Percentiles rank a stretch among this genome's conserved stretches.
Conservation (phyloP, 176 grass and related monocot species). For the Oryza rufipogon region DNA sequence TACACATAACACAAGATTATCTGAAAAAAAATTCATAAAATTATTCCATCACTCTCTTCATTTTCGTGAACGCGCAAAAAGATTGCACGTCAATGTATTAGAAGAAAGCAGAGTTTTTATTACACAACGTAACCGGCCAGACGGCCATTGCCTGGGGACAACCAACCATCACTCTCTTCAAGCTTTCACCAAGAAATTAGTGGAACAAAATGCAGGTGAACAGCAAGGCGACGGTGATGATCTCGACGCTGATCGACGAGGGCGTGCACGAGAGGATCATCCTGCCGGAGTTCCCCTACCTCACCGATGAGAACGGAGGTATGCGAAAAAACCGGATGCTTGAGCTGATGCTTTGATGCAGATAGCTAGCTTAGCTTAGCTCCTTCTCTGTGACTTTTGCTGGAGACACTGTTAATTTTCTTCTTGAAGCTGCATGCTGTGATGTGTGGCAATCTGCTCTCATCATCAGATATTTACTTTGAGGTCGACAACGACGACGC, state of each 20-base stretch:
- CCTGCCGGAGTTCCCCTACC: constrained; percentile 72
- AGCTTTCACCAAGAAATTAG: not conserved
- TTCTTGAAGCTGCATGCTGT: constrained; percentile 36
- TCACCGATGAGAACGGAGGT: constrained; percentile 96
- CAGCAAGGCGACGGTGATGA: constrained; percentile 74
- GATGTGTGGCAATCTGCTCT: constrained; percentile 48
- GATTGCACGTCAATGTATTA: too few relatives aligned
- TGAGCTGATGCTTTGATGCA: not conserved
- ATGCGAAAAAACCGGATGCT: not conserved
- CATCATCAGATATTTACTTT: constrained; percentile 99
- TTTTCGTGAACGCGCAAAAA: too few relatives aligned
- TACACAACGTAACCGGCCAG: too few relatives aligned
- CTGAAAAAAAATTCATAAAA: too few relatives aligned
- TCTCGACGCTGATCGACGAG: constrained; percentile 60
- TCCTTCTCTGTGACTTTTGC: constrained; percentile 24
- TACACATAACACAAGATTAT: too few relatives aligned
- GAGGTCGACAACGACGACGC: constrained; percentile 77
- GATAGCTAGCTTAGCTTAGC: too few relatives aligned
- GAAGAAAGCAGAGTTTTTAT: too few relatives aligned
- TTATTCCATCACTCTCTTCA: too few relatives aligned
- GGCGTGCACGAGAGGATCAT: constrained; percentile 66
- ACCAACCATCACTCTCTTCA: too few relatives aligned
- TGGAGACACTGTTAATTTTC: constrained; percentile 27
- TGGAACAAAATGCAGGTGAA: constrained; percentile 56
- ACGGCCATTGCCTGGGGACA: too few relatives aligned